Conservation (phyloP, 2,329 filamentous ascomycete genomes). For the Plectosphaerella plurivora region DNA sequence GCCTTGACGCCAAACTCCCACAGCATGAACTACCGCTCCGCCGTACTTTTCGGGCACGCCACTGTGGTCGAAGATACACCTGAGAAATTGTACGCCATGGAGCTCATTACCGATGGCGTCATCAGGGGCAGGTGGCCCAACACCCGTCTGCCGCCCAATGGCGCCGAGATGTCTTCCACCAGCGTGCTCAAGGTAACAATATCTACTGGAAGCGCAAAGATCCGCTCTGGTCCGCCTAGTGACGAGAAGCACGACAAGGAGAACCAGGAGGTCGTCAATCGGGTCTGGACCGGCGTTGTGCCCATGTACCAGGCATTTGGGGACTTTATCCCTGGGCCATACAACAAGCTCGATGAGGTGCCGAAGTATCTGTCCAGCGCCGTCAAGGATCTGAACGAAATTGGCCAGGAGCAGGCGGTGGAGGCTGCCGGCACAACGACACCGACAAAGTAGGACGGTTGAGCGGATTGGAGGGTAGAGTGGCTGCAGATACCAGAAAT, state of each 20-base stretch:
- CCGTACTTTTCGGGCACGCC: conserved; percentile 72
- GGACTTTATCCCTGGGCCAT: conserved; percentile 53
- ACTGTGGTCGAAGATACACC: conserved; percentile 58
- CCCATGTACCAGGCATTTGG: conserved; percentile 62
- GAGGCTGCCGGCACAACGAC: conserved; percentile 13
- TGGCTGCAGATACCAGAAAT: neutral
- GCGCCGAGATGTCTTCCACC: conserved; percentile 71
- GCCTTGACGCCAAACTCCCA: conserved; percentile 76
- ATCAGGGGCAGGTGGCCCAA: conserved; percentile 65
- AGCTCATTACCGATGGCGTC: conserved; percentile 71
- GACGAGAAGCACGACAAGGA: conserved; percentile 46
- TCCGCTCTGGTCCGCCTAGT: conserved; percentile 59
- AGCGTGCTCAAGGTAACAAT: conserved; percentile 67
- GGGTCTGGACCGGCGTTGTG: conserved; percentile 53
- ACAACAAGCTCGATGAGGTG: conserved; percentile 54
- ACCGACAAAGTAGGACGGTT: conserved; percentile 5
- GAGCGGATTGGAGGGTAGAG: neutral
- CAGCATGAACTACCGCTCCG: conserved; percentile 83
- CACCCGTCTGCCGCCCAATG: conserved; percentile 65
- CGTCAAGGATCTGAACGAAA: conserved; percentile 30
- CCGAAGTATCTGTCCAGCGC: conserved; percentile 56
- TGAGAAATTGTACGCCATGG: conserved; percentile 76
- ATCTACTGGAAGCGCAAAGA: conserved; percentile 70
- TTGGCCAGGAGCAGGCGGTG: conserved; percentile 14
- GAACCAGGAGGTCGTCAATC: conserved; percentile 32